A percentile compares a stretch with the other conserved stretches of the same genome.
Conservation (phyloP, 306 rosid genomes). For the Hylodesmum podocarpum region DNA sequence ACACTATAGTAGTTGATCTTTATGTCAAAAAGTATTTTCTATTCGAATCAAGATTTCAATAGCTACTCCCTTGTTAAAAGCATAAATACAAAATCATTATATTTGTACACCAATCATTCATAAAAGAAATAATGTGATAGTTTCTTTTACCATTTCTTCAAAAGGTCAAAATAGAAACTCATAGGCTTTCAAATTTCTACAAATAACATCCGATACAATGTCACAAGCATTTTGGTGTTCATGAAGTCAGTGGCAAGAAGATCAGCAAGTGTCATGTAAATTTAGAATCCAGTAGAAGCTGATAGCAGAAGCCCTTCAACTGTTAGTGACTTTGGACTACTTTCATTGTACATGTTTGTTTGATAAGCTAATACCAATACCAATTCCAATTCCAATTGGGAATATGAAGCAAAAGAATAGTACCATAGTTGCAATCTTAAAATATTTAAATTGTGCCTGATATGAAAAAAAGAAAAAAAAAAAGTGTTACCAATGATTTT, state of each 20-base stretch:
- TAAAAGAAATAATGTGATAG: no score
- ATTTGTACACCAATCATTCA: no score
- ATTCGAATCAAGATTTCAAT: no score
- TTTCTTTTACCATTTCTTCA: no score
- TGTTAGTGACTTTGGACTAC: constrained; percentile 46
- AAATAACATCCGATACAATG: no score
- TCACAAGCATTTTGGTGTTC: constrained; percentile 54
- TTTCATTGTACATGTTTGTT: constrained; percentile 42
- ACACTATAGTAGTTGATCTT: no score
- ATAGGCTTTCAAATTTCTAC: no score
- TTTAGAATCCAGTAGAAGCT: constrained; percentile 67
- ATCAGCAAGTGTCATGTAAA: constrained; percentile 73
- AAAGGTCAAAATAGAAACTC: no score
- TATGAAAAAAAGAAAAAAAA: not conserved
- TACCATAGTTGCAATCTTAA: constrained; percentile 50
- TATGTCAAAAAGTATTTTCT: no score
- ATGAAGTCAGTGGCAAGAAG: constrained; percentile 66
- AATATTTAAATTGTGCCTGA: constrained; percentile 54
- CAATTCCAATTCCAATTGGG: constrained; percentile 59
- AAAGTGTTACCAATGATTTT: not conserved
- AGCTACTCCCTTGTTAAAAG: no score
- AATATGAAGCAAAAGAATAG: constrained; percentile 66
- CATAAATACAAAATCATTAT: no score
- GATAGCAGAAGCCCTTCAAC: constrained; percentile 63
- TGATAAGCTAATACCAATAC: constrained; percentile 65